A percentile compares a stretch with the other conserved stretches of the same genome.
phyloP scores from a whole-genome alignment of 768 basidiomycete species.

The Lentinula edodes region DNA sequence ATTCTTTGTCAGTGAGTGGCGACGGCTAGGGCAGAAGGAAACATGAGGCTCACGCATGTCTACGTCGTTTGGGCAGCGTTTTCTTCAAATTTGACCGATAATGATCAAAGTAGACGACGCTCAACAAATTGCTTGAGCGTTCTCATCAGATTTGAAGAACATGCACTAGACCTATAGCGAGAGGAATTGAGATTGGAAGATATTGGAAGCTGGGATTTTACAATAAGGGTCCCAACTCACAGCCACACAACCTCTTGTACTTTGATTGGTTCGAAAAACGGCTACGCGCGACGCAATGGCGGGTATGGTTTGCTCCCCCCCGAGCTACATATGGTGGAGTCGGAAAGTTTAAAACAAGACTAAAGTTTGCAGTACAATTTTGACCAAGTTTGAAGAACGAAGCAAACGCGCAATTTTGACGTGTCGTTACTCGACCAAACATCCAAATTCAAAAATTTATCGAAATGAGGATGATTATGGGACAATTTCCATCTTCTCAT shows the following conservation, averaged over 20 bases:
- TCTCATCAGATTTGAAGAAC: not conserved
- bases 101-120: not conserved
- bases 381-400: no score
- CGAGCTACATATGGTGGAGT: no score
- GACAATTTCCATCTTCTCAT: no score
- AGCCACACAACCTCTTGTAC: not conserved
- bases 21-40: not conserved
- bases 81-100: not conserved
- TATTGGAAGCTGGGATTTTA: not conserved
- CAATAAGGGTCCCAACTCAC: not conserved
- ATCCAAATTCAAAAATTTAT: no score
- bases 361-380: no score
- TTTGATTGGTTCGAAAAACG: not conserved
- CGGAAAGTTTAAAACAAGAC: no score
- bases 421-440: no score
- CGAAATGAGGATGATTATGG: no score
- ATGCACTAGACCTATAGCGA: not conserved
- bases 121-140: not conserved
- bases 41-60: not conserved
- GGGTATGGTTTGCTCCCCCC: no score
- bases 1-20: slow-evolving; percentile 4
- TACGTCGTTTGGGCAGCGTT: not conserved
- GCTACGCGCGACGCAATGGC: no score
- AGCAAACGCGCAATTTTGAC: no score
- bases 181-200: no score